phyloP scores from a whole-genome alignment of 768 basidiomycete genomes.

The Sarcodon aspratus region DNA sequence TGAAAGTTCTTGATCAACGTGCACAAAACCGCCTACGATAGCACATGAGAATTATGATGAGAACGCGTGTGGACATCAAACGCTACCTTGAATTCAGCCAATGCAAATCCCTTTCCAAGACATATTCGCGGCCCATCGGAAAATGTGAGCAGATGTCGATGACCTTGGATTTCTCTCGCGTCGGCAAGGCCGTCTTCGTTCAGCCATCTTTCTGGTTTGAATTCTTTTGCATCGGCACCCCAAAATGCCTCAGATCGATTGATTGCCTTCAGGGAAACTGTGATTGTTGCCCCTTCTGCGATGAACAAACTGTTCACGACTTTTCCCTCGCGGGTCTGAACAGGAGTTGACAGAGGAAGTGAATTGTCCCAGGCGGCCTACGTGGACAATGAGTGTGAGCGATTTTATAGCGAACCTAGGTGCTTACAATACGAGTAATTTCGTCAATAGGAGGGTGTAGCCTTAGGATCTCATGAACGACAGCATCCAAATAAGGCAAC shows the following conservation, averaged over 20 bases:
- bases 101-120: slow-evolving; percentile 30
- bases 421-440: slow-evolving; percentile 25
- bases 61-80: neutral
- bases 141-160: slow-evolving; percentile 31
- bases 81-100: slow-evolving; percentile 28
- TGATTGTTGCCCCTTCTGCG: slow-evolving; percentile 27
- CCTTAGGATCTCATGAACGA: slow-evolving; percentile 33
- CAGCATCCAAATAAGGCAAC: slow-evolving; percentile 46
- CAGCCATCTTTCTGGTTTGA: slow-evolving; percentile 34
- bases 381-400: slow-evolving; percentile 22
- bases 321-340: slow-evolving; percentile 4
- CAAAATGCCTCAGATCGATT: slow-evolving; percentile 29
- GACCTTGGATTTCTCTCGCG: slow-evolving; percentile 24
- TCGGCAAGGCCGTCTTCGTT: slow-evolving; percentile 15
- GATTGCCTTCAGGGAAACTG: slow-evolving; percentile 25
- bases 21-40: slow-evolving; percentile 25
- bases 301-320: slow-evolving; percentile 16
- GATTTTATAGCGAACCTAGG: neutral
- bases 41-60: neutral
- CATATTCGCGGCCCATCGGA: slow-evolving; percentile 34
- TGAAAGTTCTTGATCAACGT: slow-evolving; percentile 30
- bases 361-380: slow-evolving; percentile 12
- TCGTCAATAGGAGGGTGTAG: slow-evolving; percentile 29
- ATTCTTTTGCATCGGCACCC: slow-evolving; percentile 32
- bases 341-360: slow-evolving; percentile 8